A percentile compares a stretch with the other conserved stretches of the same genome.
These are phyloP conservation scores for Mesembryanthemum crystallinum DNA, from an alignment of 148 eudicot species.

Conservation along the genomic window DNA sequence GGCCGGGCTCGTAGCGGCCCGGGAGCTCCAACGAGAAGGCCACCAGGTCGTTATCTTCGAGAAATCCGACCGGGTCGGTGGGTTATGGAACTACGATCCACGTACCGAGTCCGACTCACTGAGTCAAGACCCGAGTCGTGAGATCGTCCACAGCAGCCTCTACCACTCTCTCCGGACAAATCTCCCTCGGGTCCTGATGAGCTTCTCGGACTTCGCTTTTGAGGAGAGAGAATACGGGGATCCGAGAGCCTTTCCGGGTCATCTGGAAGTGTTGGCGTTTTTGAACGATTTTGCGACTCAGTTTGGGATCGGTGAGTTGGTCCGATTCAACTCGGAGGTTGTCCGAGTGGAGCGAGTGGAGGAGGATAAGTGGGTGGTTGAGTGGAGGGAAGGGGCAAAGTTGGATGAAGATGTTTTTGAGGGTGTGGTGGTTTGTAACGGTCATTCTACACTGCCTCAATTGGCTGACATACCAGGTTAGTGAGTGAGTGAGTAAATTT, in stretches of 20 bases:
- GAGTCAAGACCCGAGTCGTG: slow-evolving; percentile 36
- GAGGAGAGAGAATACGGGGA: slow-evolving; percentile 31
- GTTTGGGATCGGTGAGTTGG: slow-evolving; percentile 42
- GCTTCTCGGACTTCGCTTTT: slow-evolving; percentile 48
- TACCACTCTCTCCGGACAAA: slow-evolving; percentile 53
- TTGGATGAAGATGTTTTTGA: slow-evolving; percentile 42
- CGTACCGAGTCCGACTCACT: slow-evolving; percentile 44
- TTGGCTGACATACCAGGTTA: slow-evolving; percentile 48
- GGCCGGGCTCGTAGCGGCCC: slow-evolving; percentile 42
- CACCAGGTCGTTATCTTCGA: slow-evolving; percentile 45
- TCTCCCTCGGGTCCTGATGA: slow-evolving; percentile 48
- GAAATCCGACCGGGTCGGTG: slow-evolving; percentile 45
- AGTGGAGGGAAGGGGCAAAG: slow-evolving; percentile 32
- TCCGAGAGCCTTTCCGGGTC: slow-evolving; percentile 49
- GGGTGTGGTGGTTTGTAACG: slow-evolving; percentile 63
- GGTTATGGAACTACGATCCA: slow-evolving; percentile 53
- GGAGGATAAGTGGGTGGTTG: slow-evolving; percentile 44
- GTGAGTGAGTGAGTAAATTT: no score
- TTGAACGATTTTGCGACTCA: slow-evolving; percentile 42
- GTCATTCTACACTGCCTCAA: slow-evolving; percentile 43
- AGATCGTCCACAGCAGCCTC: slow-evolving; percentile 46
- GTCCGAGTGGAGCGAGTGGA: slow-evolving; percentile 45
- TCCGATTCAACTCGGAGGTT: slow-evolving; percentile 45
- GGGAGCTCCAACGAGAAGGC: slow-evolving; percentile 41
- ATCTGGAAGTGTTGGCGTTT: slow-evolving; percentile 46